phyloP scores from a whole-genome alignment of 495 filamentous ascomycete genomes.

The Podospora sp. region DNA sequence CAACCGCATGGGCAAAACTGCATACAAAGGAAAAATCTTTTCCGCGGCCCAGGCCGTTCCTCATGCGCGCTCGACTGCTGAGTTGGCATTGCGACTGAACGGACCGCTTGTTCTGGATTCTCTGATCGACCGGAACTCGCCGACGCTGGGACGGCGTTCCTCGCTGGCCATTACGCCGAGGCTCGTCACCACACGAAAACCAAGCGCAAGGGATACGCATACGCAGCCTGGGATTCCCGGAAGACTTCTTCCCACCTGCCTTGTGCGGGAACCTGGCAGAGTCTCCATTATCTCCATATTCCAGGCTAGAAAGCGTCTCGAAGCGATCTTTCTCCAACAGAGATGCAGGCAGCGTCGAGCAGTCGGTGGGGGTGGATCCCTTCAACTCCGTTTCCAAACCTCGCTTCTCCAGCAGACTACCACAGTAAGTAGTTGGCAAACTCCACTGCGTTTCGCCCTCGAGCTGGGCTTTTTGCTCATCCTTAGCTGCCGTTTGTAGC shows the following conservation, averaged over 20 bases:
- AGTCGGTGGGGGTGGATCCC: not conserved
- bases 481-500: not conserved
- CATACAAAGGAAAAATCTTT: not conserved
- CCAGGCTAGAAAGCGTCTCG: not conserved
- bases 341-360: not conserved
- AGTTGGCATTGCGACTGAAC: too few species aligned
- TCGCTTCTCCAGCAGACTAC: not conserved
- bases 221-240: not conserved
- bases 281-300: not conserved
- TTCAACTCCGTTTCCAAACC: not conserved
- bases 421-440: not conserved
- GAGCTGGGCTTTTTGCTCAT: not conserved
- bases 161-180: not conserved
- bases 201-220: too few species aligned
- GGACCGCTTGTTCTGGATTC: too few species aligned
- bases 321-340: not conserved
- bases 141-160: too few species aligned
- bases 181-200: not conserved
- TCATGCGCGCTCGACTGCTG: too few species aligned
- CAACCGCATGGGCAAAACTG: not conserved
- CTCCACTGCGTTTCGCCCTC: not conserved
- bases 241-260: not conserved
- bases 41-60: not conserved
- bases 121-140: too few species aligned
- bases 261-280: not conserved